Conservation (phyloP, 441 rosid species). For the Lagerstroemia fauriei region DNA sequence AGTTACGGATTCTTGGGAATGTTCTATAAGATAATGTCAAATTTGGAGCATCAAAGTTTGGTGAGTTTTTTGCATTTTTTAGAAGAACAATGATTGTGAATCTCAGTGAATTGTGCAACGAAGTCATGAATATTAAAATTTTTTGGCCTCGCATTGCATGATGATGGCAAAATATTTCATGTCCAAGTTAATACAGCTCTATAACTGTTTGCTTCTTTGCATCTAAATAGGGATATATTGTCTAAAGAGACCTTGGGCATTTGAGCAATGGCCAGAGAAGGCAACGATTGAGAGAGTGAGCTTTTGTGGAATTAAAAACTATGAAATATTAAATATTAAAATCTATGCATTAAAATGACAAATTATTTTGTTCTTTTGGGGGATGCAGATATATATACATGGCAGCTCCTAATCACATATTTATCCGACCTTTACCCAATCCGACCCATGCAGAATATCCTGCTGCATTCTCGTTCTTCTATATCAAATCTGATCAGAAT, state of each 20-base stretch:
- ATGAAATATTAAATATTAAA: neutral
- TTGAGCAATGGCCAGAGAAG: conserved; percentile 71
- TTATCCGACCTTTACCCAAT: conserved; percentile 61
- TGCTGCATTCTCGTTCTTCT: conserved; percentile 70
- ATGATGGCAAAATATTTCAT: neutral
- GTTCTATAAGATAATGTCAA: neutral
- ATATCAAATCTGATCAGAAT: conserved; percentile 57
- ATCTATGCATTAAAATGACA: neutral
- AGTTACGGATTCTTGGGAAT: neutral
- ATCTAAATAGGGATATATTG: conserved; percentile 58
- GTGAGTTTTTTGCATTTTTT: too few relatives aligned
- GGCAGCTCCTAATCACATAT: conserved; percentile 79
- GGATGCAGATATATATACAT: conserved; percentile 58
- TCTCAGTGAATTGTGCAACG: neutral
- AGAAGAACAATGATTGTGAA: neutral
- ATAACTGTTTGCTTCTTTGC: conserved; percentile 1
- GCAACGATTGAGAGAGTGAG: conserved; percentile 66
- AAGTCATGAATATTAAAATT: neutral
- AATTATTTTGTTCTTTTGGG: conserved; percentile 1
- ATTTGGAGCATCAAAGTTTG: neutral
- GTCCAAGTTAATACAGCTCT: too few relatives aligned
- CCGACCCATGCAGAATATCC: conserved; percentile 55
- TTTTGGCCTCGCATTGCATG: neutral
- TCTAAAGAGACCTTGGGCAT: conserved; percentile 77
- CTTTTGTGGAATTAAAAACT: conserved; percentile 10